Evolutionary conservation across 1,284 basidiomycete species (phyloP), one percentile per base, ranked within the genome.

Genomic region (Takashimella koratensis): DNA sequence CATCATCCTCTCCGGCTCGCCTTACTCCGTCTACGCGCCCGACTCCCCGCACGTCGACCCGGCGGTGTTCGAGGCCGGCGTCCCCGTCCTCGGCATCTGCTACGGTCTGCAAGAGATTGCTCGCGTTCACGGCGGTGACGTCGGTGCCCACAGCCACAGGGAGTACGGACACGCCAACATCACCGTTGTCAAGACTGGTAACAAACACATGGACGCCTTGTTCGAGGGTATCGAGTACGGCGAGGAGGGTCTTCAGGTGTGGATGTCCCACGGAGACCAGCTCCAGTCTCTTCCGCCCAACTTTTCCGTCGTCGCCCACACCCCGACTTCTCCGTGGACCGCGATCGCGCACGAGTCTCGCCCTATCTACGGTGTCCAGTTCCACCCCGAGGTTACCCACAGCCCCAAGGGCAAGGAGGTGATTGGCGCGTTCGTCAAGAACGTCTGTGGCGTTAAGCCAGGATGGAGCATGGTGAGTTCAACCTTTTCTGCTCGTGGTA

Each of bases 251-350:
- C 85, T 91, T 80, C 85, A 88, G 80, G 89, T 89, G 58, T 98
- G 96, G 96, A 98, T 98, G 96, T 97, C 93, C 30, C 96, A 98
- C 74, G 95, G 95, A 20, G 96, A 98, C 76, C 92, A 97, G 67
- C 83, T 98, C 46, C 87, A 85, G 30, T 83, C 82, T 53, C 81
- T 88, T 6, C 96, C 96, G 20, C 79, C 85, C 0, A 79, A 87
- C 66, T 99, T 98, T 77, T 84, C 90, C 68, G 83, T 90, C 62
- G 88, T 98, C 62, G 96, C 91, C 5, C 82, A 82, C 53, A 99
- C 96, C 1, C 78, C 82, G 25, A 88, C 87, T 1, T 94, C 95
- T 1, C 95, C 95, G 0, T 98, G 83, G 70, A 94, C 94, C 5
- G 94, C 94, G 5, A 85, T 98, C 59, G 91, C 91, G 2, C 96